A percentile compares a stretch with the other conserved stretches of the same genome.
Evolutionary conservation across 2,329 filamentous ascomycete species (phyloP).

Genomic region (Clarireedia monteithiana): DNA sequence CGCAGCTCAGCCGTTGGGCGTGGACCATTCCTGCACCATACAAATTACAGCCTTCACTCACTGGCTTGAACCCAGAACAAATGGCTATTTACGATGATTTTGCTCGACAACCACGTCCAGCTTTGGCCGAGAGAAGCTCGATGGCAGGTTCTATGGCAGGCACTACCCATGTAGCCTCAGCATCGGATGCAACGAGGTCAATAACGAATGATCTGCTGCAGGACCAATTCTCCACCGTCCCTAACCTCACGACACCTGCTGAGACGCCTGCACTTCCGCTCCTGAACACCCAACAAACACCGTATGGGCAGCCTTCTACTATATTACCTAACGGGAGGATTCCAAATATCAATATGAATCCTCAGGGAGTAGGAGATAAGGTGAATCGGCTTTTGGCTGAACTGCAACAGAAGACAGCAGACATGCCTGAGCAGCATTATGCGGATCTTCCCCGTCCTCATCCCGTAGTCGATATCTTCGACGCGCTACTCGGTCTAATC

Average conservation of each 20-base stretch:
- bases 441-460: slow-evolving; percentile 50
- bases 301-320: slow-evolving; percentile 47
- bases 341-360: slow-evolving; percentile 39
- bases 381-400: slow-evolving; percentile 52
- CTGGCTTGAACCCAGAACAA: slow-evolving; percentile 82
- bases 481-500: slow-evolving; percentile 53
- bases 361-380: slow-evolving; percentile 44
- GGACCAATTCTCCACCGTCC: slow-evolving; percentile 51
- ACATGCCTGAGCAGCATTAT: slow-evolving; percentile 52
- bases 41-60: slow-evolving; percentile 63
- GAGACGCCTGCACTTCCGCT: slow-evolving; percentile 48
- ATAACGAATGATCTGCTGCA: slow-evolving; percentile 57
- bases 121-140: slow-evolving; percentile 1
- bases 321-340: slow-evolving; percentile 44
- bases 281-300: slow-evolving; percentile 43
- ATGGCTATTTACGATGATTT: slow-evolving; percentile 97
- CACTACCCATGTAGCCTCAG: slow-evolving; percentile 46
- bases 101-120: slow-evolving; percentile 66
- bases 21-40: slow-evolving; percentile 91
- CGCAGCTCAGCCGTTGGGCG: slow-evolving; percentile 79
- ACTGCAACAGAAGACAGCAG: slow-evolving; percentile 45
- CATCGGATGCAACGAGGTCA: slow-evolving; percentile 53
- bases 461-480: slow-evolving; percentile 52
- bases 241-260: slow-evolving; percentile 49
- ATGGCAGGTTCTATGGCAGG: slow-evolving; percentile 39